Evolutionary conservation across 2,329 filamentous ascomycete species (phyloP).

Genomic region (Coleophoma eucalyptorum): DNA sequence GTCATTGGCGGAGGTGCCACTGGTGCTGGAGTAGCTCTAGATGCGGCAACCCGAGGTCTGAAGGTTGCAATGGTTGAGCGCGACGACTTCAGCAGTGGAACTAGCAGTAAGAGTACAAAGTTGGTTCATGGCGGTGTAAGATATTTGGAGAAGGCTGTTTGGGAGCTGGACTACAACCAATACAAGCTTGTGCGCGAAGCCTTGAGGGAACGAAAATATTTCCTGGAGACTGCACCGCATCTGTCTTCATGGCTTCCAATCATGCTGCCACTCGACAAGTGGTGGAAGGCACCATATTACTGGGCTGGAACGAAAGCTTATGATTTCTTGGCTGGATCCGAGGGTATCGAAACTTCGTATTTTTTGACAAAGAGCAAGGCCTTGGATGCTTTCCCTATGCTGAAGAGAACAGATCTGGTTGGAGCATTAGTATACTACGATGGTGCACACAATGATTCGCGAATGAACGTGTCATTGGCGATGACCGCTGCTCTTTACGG

Average conservation of each 20-base stretch:
- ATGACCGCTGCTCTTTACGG: constrained; percentile 89
- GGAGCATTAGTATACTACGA: constrained; percentile 89
- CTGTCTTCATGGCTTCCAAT: constrained; percentile 71
- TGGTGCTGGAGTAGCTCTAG: constrained; percentile 66
- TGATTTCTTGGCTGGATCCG: constrained; percentile 78
- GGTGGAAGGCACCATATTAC: constrained; percentile 76
- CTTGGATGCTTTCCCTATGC: constrained; percentile 83
- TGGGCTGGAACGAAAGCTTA: constrained; percentile 79
- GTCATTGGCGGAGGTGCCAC: constrained; percentile 71
- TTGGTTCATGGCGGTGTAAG: constrained; percentile 73
- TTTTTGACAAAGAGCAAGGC: constrained; percentile 85
- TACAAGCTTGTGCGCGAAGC: constrained; percentile 70
- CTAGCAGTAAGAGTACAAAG: constrained; percentile 73
- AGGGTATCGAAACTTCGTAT: constrained; percentile 86
- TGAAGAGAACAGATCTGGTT: constrained; percentile 73
- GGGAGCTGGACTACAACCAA: constrained; percentile 71
- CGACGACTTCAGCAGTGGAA: constrained; percentile 71
- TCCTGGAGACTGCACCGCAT: constrained; percentile 71
- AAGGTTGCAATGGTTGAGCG: constrained; percentile 70
- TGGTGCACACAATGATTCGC: constrained; percentile 86
- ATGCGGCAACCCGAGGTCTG: constrained; percentile 67
- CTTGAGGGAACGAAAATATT: constrained; percentile 71
- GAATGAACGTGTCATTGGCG: constrained; percentile 86
- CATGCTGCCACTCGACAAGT: constrained; percentile 71
- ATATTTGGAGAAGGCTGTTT: constrained; percentile 73